Percentiles rank a stretch among this genome's conserved stretches.
Conservation (phyloP, 352 stramenopile species). For the Globisporangium paddicum region DNA sequence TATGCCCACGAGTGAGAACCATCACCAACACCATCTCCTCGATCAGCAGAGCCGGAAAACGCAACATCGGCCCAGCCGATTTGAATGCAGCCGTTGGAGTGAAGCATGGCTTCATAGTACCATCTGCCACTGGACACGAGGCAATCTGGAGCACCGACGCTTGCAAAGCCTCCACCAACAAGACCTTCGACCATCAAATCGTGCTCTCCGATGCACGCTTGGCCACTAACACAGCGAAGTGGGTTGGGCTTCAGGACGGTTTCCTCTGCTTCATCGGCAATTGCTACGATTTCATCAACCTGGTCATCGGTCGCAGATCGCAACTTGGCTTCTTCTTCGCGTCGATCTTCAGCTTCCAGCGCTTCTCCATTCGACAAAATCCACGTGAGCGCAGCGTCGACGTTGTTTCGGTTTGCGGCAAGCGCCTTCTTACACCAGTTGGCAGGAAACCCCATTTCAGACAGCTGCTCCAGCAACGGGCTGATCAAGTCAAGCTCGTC, state of each 20-base stretch:
- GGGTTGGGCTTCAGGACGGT: constrained; percentile 62
- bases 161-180: constrained; percentile 80
- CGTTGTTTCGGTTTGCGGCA: constrained; percentile 84
- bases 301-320: constrained; percentile 25
- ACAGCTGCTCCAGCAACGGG: constrained; percentile 81
- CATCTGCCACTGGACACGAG: constrained; percentile 73
- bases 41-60: constrained; percentile 82
- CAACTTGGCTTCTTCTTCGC: constrained; percentile 74
- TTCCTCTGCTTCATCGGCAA: constrained; percentile 26
- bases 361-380: constrained; percentile 90
- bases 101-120: constrained; percentile 93
- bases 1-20: constrained; percentile 91
- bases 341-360: constrained; percentile 82
- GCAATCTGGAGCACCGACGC: constrained; percentile 77
- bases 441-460: constrained; percentile 92
- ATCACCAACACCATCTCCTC: constrained; percentile 91
- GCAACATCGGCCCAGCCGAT: constrained; percentile 91
- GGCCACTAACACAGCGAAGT: constrained; percentile 75
- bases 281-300: constrained; percentile 20
- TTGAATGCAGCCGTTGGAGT: constrained; percentile 92
- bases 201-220: constrained; percentile 80
- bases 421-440: constrained; percentile 92
- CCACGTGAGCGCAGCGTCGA: constrained; percentile 90
- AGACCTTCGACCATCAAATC: constrained; percentile 85
- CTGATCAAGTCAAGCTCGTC: constrained; percentile 63